These are phyloP conservation scores for Dryas drummondii DNA, from an alignment of 306 rosid species.

Conservation along the genomic window DNA sequence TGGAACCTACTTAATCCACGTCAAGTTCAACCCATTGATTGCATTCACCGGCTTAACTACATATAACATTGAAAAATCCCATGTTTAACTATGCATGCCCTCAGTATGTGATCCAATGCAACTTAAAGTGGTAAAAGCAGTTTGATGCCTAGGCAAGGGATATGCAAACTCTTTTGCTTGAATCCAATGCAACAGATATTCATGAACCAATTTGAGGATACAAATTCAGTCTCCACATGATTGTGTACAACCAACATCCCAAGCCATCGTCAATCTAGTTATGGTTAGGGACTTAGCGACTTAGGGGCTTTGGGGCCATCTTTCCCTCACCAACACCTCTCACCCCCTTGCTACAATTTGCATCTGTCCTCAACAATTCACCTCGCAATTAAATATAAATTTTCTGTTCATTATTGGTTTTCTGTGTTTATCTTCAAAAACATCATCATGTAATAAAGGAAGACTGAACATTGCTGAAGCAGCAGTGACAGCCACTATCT, in stretches of 20 bases:
- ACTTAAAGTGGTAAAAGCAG: background rate
- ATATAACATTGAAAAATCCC: background rate
- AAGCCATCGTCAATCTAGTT: no score
- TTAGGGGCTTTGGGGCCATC: no score
- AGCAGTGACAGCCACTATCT: background rate
- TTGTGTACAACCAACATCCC: no score
- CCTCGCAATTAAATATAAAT: background rate
- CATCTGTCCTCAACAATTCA: background rate
- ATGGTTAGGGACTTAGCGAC: no score
- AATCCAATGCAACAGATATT: background rate
- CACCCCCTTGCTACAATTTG: background rate
- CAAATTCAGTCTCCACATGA: background rate
- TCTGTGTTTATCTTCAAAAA: background rate
- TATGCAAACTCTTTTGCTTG: background rate
- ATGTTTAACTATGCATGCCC: background rate
- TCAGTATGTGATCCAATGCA: no score
- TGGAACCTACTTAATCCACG: background rate
- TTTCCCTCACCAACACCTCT: background rate
- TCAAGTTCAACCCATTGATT: background rate
- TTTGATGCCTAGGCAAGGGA: background rate
- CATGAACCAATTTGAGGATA: background rate
- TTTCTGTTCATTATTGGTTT: background rate
- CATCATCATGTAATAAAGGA: background rate
- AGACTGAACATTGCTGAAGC: background rate
- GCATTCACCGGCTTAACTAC: background rate